Evolutionary conservation across 2,329 filamentous ascomycete genomes (phyloP), one percentile per base, ranked within the genome.

Genomic region (Cercospora sp.): DNA sequence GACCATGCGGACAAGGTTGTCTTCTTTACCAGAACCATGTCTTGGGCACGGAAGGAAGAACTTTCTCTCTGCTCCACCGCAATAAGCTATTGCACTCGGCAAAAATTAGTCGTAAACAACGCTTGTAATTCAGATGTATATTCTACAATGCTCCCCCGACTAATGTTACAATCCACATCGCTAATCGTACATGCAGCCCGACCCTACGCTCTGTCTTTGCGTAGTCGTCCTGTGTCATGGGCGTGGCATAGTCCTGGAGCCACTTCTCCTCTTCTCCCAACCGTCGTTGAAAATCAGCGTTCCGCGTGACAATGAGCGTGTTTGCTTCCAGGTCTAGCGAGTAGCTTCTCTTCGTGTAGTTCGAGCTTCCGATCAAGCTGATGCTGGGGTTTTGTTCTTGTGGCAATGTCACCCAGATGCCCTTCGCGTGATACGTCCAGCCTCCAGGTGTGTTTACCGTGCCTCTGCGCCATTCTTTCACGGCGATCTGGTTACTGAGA

Each of bases 371-470:
- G 0, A 99, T 87, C 18, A 98, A 84, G 33, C 90, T 96, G 65
- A 98, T 84, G 59, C 90, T 89, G 0, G 93, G 93, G 45, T 89
- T 82, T 40, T 84, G 79, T 58, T 90, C 42, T 77, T 81, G 45
- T 0, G 90, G 87, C 64, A 94, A 84, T 0, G 91, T 92, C 28
- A 97, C 85, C 94, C 94, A 98, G 2, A 98, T 84, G 0, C 95
- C 95, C 80, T 99, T 99, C 59, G 95, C 95, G 75, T 99, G 95
- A 79, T 99, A 99, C 0, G 94, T 97, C 95, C 96, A 99, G 0
- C 93, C 94, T 1, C 84, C 92, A 0, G 91, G 89, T 74, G 93
- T 86, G 18, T 91, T 91, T 2, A 97, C 91, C 0, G 89, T 91
- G 8, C 95, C 95, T 57, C 86, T 85, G 6, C 90, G 87, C 95